A percentile compares a stretch with the other conserved stretches of the same genome.
Evolutionary conservation across 2,329 filamentous ascomycete genomes (phyloP).

Genomic region (Colletotrichum lini): DNA sequence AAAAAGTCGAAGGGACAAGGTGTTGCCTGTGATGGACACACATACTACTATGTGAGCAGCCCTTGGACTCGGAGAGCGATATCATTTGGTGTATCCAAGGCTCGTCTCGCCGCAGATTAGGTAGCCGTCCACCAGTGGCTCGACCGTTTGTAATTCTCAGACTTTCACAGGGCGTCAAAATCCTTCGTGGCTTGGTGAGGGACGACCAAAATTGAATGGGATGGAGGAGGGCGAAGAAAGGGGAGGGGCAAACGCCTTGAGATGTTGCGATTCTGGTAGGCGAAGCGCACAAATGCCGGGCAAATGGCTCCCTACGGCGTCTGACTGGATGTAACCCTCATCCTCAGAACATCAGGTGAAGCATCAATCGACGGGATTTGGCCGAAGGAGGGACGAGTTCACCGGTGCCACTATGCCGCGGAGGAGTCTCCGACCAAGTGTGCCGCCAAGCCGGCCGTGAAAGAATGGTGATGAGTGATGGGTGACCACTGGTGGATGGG

Average conservation of each 20-base stretch:
- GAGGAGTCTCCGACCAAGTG: not conserved
- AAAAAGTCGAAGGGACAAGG: conserved; percentile 14
- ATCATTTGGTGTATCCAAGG: conserved; percentile 4
- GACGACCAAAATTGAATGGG: not conserved
- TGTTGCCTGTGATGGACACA: conserved; percentile 10
- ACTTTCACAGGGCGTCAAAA: not conserved
- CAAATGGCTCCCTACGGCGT: not conserved
- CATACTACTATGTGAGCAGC: not conserved
- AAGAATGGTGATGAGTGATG: not conserved
- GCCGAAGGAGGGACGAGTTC: conserved; percentile 30
- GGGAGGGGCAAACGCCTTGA: no score
- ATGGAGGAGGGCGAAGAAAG: not conserved
- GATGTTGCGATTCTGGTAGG: not conserved
- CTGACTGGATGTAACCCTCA: conserved; percentile 1
- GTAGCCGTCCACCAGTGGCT: conserved; percentile 7
- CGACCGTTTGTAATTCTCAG: conserved; percentile 10
- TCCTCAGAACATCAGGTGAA: conserved; percentile 31
- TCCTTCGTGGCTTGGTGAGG: not conserved
- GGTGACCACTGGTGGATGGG: not conserved
- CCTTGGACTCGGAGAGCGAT: not conserved
- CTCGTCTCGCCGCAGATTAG: not conserved
- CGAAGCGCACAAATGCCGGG: conserved; percentile 14
- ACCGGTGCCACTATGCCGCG: not conserved
- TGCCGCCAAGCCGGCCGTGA: not conserved
- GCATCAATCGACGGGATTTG: conserved; percentile 6